Evolutionary conservation across 192 early-diverging fungal genomes (phyloP), one percentile per base, ranked within the genome.

Genomic region (Rhizoclosmatium sp.): DNA sequence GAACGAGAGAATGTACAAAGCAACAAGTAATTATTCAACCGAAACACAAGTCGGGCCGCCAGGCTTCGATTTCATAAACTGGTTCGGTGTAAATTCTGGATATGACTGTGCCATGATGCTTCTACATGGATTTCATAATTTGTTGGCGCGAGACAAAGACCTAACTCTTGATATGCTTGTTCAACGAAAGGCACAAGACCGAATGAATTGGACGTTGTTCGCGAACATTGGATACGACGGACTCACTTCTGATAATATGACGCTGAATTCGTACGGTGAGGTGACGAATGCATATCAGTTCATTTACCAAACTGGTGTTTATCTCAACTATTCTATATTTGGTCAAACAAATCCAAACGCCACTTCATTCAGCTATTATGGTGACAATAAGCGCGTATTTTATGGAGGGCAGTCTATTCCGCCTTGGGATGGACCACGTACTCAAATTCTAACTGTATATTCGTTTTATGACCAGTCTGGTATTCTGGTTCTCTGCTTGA

Each of bases 91-190:
- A 68, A 68, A 19, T 2, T 16, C 14, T 68, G 16, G 9, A 4
- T 71, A 56, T 41, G 69, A 71, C 40, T 71, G 69, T 47, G 54
- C 39, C 7, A 56, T 56, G 14, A 71, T 71, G 69, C 48, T 71
- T 46, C 69, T 71, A 14, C 14, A 54, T 1, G 69, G 69, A 2
- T 71, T 71, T 58, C 48, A 71, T 39, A 14, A 56, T 12, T 56
- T 71, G n/a, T 56, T 71, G 54, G 47, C 16, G 67, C 14, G 9
- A 46, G 47, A 69, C 46, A 12, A 12, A 47, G 12, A 1, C 14
- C 39, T 49, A 5, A 71, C 69, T 16, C 48, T 47, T 5, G 51
- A 71, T 54, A 56, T 71, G 48, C 51, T 71, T 16, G 69, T 49
- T 16, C 4, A 14, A 46, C 7, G 67, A 21, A 9, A 69, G 23